Evolutionary conservation across 495 filamentous ascomycete genomes (phyloP), one percentile per base, ranked within the genome.

Genomic region (Tuber indicum): DNA sequence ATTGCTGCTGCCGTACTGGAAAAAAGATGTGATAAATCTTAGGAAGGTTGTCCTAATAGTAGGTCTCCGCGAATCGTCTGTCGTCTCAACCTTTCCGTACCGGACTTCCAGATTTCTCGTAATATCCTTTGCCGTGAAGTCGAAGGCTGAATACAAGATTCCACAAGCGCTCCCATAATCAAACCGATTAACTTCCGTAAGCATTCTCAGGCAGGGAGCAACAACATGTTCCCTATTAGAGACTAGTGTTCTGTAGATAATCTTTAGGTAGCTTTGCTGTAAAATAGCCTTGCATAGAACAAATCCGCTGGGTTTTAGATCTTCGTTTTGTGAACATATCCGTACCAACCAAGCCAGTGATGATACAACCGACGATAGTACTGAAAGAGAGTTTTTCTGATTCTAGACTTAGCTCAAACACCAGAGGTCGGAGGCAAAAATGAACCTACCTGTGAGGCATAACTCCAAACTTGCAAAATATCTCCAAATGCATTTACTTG

Each of bases 141-240:
- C 82, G 62, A 84, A 80, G 52, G 72, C 42, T 41, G 82, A 80
- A 70, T 82, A 76, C 19, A 84, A 21, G 23, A 77, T 41, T 26
- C 76, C 76, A 72, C 82, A 84, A 45, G 82, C 52, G 42, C 75
- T 76, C 39, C 82, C 82, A 70, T 78, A 77, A 71, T 81, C 75
- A 66, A 84, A 84, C 66, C 76, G 76, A 45, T 83, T 84, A 62
- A 84, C 80, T 74, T 84, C 82, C 42, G 79, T 83, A 66, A 84
- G 75, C 47, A 83, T 36, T 41, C 82, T 79, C 43, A 84, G 73
- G 17, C 79, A 82, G 32, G 82, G 82, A 19, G 77, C 75, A 62
- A 72, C 49, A 26, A 80, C 62, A 45, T 77, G 78, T 16, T 84
- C 82, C 45, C 78, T 82, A 26, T 74, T 77, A 32, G 77, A 73